These are phyloP conservation scores for Pseudocercospora eumusae DNA, from an alignment of 2,329 filamentous ascomycete species.

Conservation along the genomic window DNA sequence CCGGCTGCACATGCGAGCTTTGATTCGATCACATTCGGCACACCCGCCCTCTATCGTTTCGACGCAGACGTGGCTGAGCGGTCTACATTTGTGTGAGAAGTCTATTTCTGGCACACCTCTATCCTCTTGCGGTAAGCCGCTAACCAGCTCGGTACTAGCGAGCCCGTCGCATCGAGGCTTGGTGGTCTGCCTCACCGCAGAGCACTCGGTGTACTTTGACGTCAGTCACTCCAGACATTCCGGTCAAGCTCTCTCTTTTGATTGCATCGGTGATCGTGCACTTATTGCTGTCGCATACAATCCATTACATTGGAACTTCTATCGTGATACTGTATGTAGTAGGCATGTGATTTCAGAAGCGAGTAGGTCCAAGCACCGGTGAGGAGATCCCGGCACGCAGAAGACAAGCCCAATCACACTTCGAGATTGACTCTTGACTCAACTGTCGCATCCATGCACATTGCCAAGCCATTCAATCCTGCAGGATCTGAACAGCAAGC, in stretches of 20 bases:
- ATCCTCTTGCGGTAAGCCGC: conserved; percentile 6
- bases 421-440: conserved; percentile 18
- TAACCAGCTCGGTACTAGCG: not conserved
- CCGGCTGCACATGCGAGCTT: conserved; percentile 3
- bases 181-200: conserved; percentile 14
- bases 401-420: conserved; percentile 15
- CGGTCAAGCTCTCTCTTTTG: conserved; percentile 11
- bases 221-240: conserved; percentile 8
- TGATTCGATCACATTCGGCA: conserved; percentile 24
- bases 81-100: conserved; percentile 16
- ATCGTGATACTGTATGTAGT: not conserved
- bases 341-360: conserved; percentile 4
- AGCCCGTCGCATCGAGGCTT: conserved; percentile 9
- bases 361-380: conserved; percentile 23
- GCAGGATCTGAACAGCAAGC: conserved; percentile 21
- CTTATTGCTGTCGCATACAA: not conserved
- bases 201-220: conserved; percentile 2
- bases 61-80: conserved; percentile 24
- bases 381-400: conserved; percentile 5
- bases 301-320: not conserved
- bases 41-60: conserved; percentile 24
- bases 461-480: conserved; percentile 17
- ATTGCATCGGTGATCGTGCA: conserved; percentile 9
- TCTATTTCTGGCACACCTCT: conserved; percentile 14
- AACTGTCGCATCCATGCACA: conserved; percentile 12